Percentiles rank a stretch among this genome's conserved stretches.
Evolutionary conservation across 192 early-diverging fungal species (phyloP).

Genomic region (Coemansia sp.): DNA sequence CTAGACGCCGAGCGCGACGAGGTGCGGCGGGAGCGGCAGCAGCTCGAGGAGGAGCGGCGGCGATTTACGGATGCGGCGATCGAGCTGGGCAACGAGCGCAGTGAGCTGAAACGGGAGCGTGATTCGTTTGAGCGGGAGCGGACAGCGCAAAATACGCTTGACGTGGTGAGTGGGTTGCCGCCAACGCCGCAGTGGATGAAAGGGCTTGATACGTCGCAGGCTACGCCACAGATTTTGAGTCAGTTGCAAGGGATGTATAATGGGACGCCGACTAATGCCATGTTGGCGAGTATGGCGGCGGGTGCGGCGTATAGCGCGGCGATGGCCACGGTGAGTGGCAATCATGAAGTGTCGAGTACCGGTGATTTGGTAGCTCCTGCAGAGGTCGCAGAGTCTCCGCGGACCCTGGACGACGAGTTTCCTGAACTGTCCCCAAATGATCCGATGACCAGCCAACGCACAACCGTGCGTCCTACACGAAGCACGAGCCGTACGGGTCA

Average conservation of each 20-base stretch:
- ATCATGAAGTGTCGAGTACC: not conserved
- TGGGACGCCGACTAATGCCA: conserved; percentile 39
- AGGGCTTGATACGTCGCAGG: conserved; percentile 28
- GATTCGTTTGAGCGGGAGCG: conserved; percentile 26
- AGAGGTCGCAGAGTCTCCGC: not conserved
- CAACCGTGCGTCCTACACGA: not conserved
- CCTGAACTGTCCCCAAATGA: conserved; percentile 8
- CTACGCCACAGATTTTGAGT: conserved; percentile 39
- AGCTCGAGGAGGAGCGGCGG: conserved; percentile 64
- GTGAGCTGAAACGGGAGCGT: conserved; percentile 42
- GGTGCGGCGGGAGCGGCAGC: conserved; percentile 51
- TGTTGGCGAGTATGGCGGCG: conserved; percentile 38
- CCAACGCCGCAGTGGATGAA: conserved; percentile 52
- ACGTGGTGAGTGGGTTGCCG: conserved; percentile 37
- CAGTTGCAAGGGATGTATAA: conserved; percentile 27
- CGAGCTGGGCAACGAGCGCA: conserved; percentile 67
- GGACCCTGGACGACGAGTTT: conserved; percentile 25
- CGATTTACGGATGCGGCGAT: conserved; percentile 73
- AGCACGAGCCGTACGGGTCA: too few relatives aligned
- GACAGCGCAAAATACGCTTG: conserved; percentile 12
- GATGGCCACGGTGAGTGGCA: conserved; percentile 1
- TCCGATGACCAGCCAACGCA: conserved; percentile 7
- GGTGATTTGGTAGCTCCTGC: not conserved
- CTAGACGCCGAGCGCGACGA: conserved; percentile 51
- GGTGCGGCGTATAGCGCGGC: conserved; percentile 20